phyloP scores from a whole-genome alignment of 2,329 filamentous ascomycete genomes.

The Sporothrix inflata region DNA sequence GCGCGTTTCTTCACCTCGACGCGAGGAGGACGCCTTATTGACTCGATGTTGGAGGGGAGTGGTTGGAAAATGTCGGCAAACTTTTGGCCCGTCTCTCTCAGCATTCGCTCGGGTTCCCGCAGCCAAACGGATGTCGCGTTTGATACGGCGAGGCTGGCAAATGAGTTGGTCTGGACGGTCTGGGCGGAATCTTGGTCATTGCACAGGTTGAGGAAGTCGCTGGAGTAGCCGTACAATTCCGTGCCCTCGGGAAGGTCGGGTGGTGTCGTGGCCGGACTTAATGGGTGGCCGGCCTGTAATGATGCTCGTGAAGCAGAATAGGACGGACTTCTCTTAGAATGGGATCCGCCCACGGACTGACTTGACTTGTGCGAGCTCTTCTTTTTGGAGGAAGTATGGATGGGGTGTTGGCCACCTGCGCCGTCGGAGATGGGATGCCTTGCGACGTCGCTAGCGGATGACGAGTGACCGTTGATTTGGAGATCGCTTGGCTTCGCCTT shows the following conservation, averaged over 20 bases:
- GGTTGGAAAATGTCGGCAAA: slow-evolving; percentile 69
- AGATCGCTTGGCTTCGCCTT: slow-evolving; percentile 73
- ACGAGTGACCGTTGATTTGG: slow-evolving; percentile 67
- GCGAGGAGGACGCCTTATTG: slow-evolving; percentile 49
- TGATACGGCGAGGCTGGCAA: slow-evolving; percentile 74
- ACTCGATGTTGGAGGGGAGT: slow-evolving; percentile 49
- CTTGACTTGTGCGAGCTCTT: slow-evolving; percentile 82
- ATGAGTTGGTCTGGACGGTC: slow-evolving; percentile 73
- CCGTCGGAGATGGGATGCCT: slow-evolving; percentile 44
- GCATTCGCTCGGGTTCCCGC: slow-evolving; percentile 70
- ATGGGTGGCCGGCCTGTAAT: slow-evolving; percentile 56
- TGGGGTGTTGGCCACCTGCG: slow-evolving; percentile 48
- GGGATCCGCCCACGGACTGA: slow-evolving; percentile 72
- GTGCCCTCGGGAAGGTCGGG: slow-evolving; percentile 66
- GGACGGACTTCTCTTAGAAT: slow-evolving; percentile 66
- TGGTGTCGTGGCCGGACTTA: slow-evolving; percentile 78
- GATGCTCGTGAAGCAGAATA: slow-evolving; percentile 61
- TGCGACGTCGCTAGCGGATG: slow-evolving; percentile 58
- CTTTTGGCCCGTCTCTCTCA: slow-evolving; percentile 67
- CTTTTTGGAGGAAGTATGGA: slow-evolving; percentile 70
- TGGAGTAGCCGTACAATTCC: slow-evolving; percentile 70
- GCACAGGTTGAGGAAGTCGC: slow-evolving; percentile 75
- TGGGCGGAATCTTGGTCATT: slow-evolving; percentile 60
- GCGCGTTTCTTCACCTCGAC: slow-evolving; percentile 57
- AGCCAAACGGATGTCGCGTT: slow-evolving; percentile 79